phyloP scores from a whole-genome alignment of 2,329 filamentous ascomycete species.

The Hymenoscyphus occultus region DNA sequence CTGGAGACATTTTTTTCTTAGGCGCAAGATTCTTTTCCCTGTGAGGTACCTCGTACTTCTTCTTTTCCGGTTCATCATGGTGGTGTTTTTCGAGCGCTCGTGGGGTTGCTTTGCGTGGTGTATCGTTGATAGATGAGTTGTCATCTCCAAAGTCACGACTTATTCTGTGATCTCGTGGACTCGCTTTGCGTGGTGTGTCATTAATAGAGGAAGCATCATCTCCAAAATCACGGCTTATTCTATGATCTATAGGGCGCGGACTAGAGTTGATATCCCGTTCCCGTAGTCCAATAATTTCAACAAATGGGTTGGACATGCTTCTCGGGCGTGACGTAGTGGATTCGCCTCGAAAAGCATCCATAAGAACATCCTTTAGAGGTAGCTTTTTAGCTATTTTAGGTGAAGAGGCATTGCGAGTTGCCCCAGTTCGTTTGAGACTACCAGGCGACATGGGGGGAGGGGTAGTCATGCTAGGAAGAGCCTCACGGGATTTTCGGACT shows the following conservation, averaged over 20 bases:
- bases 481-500: conserved; percentile 25
- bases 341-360: conserved; percentile 62
- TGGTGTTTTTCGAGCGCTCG: not conserved
- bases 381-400: conserved; percentile 49
- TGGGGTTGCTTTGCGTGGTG: conserved; percentile 15
- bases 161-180: conserved; percentile 16
- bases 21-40: conserved; percentile 19
- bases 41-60: conserved; percentile 18
- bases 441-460: conserved; percentile 30
- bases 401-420: conserved; percentile 50
- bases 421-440: conserved; percentile 54
- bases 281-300: conserved; percentile 26
- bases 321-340: conserved; percentile 40
- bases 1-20: conserved; percentile 24
- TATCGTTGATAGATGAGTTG: conserved; percentile 13
- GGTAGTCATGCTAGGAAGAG: conserved; percentile 30
- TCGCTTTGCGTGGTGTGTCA: conserved; percentile 15
- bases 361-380: conserved; percentile 56
- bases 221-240: conserved; percentile 13
- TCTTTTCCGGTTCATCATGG: conserved; percentile 10
- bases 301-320: conserved; percentile 24
- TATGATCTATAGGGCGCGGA: conserved; percentile 14
- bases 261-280: conserved; percentile 24
- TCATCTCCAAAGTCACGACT: conserved; percentile 15
- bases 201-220: conserved; percentile 12